Evolutionary conservation across 148 eudicot species (phyloP).

Genomic region (Silene conica): DNA sequence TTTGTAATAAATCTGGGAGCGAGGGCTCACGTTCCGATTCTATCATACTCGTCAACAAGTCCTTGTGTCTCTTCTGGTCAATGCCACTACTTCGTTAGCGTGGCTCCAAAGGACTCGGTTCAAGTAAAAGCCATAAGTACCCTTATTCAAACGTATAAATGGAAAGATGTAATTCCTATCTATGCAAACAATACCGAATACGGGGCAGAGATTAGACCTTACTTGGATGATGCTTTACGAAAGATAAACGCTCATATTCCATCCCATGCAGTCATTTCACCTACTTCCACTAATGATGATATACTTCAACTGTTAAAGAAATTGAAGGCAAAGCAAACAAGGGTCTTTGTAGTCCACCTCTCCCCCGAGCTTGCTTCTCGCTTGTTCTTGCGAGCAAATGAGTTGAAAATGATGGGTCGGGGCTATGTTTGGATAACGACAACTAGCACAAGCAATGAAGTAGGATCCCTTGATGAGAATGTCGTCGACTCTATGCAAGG

Average conservation of each 20-base stretch:
- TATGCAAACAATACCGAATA: conserved; percentile 33
- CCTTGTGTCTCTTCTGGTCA: conserved; percentile 25
- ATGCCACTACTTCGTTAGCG: conserved; percentile 29
- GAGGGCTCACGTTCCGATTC: conserved; percentile 36
- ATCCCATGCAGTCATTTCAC: conserved; percentile 28
- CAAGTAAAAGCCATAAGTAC: conserved; percentile 35
- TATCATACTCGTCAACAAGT: conserved; percentile 36
- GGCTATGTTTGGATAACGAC: conserved; percentile 44
- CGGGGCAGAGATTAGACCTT: conserved; percentile 33
- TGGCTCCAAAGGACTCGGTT: conserved; percentile 22
- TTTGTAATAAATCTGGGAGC: conserved; percentile 30
- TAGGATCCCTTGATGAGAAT: conserved; percentile 15
- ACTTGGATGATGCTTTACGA: conserved; percentile 32
- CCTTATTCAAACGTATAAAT: conserved; percentile 25
- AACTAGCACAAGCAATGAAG: conserved; percentile 16
- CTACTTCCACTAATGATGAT: conserved; percentile 31
- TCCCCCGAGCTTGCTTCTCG: conserved; percentile 24
- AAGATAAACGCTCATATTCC: conserved; percentile 23
- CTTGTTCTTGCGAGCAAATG: conserved; percentile 29
- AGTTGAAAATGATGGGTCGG: conserved; percentile 30
- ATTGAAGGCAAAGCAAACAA: conserved; percentile 26
- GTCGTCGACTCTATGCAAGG: conserved; percentile 36
- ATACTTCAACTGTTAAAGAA: conserved; percentile 29
- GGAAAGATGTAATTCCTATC: conserved; percentile 35
- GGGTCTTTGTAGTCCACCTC: conserved; percentile 39